Conservation (phyloP, 495 filamentous ascomycete species). For the Cercophora newfieldiana region DNA sequence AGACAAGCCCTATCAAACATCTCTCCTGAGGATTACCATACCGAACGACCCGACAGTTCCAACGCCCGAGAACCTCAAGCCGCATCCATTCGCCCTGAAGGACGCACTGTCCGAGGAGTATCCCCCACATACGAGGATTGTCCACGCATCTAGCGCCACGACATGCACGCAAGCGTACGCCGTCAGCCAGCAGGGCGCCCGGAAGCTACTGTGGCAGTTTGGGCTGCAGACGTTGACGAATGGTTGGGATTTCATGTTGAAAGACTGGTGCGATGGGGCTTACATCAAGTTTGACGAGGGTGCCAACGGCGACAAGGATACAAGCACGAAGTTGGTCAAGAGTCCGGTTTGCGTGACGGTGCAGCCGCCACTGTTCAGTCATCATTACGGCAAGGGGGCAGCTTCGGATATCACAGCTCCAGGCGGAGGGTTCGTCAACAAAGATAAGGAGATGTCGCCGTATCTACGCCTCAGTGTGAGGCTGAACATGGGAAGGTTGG, state of each 20-base stretch:
- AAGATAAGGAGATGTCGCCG: slow-evolving; percentile 43
- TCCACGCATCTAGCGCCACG: slow-evolving; percentile 42
- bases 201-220: slow-evolving; percentile 45
- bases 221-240: slow-evolving; percentile 35
- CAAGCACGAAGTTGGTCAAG: neutral
- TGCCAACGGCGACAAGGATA: neutral
- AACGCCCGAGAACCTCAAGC: slow-evolving; percentile 38
- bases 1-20: slow-evolving; percentile 6
- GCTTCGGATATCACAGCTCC: slow-evolving; percentile 46
- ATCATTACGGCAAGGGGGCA: slow-evolving; percentile 40
- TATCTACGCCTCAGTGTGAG: slow-evolving; percentile 48
- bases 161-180: slow-evolving; percentile 51
- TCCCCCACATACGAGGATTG: slow-evolving; percentile 45
- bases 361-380: slow-evolving; percentile 51
- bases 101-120: slow-evolving; percentile 41
- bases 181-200: slow-evolving; percentile 44
- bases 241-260: slow-evolving; percentile 48
- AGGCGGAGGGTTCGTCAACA: slow-evolving; percentile 45
- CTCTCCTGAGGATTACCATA: slow-evolving; percentile 35
- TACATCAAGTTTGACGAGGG: slow-evolving; percentile 11
- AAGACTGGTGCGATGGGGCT: slow-evolving; percentile 46
- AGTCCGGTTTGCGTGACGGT: slow-evolving; percentile 44
- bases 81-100: slow-evolving; percentile 46
- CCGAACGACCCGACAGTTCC: slow-evolving; percentile 44
- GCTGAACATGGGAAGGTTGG: slow-evolving; percentile 42